phyloP scores from a whole-genome alignment of 1,139 yeast species.

The Candida sojae region DNA sequence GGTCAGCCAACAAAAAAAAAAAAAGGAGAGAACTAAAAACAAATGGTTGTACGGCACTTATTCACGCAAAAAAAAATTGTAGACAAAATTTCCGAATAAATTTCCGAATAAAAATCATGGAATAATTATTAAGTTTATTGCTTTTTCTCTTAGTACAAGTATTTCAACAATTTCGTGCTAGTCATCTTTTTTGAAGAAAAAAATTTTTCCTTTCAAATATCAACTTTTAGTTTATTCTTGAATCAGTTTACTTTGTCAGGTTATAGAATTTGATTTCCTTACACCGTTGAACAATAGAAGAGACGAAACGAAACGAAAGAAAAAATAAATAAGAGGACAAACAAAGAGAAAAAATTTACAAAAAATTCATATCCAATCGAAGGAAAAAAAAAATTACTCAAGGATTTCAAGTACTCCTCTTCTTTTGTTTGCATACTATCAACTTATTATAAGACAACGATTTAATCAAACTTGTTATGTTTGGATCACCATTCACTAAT shows the following conservation, averaged over 20 bases:
- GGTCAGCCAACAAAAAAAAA: slow-evolving; percentile 1
- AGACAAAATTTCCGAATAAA: slow-evolving; percentile 1
- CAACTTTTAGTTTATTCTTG: not conserved
- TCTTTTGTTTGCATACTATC: not conserved
- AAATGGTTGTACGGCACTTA: not conserved
- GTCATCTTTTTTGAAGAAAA: not conserved
- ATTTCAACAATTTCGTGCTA: not conserved
- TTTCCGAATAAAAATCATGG: not conserved
- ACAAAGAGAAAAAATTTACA: not conserved
- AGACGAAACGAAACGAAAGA: not conserved
- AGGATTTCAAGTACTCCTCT: not conserved
- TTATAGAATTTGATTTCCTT: not conserved
- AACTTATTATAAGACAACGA: not conserved
- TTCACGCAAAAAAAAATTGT: not conserved
- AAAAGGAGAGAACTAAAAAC: too few species aligned
- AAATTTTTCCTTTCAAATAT: not conserved
- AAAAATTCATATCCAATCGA: not conserved
- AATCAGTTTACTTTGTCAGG: not conserved
- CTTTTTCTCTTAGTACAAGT: not conserved
- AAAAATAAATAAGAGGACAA: not conserved
- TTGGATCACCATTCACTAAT: slow-evolving; percentile 41
- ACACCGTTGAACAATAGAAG: not conserved
- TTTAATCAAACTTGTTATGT: slow-evolving; percentile 23
- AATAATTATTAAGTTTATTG: not conserved
- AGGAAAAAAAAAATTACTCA: not conserved